Evolutionary conservation across 768 basidiomycete species (phyloP).

Genomic region (Galerina sulciceps): DNA sequence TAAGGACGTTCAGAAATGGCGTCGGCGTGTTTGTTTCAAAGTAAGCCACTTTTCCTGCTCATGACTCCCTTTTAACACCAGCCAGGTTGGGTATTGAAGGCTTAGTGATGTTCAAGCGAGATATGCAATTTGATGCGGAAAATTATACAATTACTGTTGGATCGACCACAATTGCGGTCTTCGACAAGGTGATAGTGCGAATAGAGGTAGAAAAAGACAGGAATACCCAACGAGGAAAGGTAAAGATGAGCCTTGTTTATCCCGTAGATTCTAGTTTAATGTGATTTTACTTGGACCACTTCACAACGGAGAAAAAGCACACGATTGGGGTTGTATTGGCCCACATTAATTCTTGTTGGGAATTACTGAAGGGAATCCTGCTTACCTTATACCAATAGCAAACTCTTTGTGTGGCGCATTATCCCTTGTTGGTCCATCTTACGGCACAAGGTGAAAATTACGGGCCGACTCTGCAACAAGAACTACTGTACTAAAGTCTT

Average conservation of each 20-base stretch:
- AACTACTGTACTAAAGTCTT: too few species aligned
- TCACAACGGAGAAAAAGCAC: background rate
- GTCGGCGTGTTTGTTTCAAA: conserved; percentile 94
- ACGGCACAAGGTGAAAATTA: background rate
- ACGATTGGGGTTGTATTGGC: too few species aligned
- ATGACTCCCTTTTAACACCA: background rate
- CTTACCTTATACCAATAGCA: too few species aligned
- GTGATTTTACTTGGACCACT: conserved; percentile 21
- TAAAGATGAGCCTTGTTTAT: conserved; percentile 78
- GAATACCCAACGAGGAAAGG: conserved; percentile 89
- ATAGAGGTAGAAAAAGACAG: conserved; percentile 94
- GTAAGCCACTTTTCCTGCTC: conserved; percentile 48
- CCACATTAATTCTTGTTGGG: too few species aligned
- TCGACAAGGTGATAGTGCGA: conserved; percentile 91
- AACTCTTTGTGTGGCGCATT: too few species aligned
- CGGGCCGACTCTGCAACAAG: too few species aligned
- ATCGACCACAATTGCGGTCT: conserved; percentile 77
- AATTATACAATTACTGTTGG: conserved; percentile 80
- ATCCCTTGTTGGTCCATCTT: too few species aligned
- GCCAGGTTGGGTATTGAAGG: conserved; percentile 91
- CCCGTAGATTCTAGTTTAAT: conserved; percentile 62
- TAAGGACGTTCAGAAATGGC: conserved; percentile 93
- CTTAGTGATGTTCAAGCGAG: conserved; percentile 90
- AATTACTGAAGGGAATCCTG: too few species aligned
- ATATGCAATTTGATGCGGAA: conserved; percentile 89